Percentiles rank a stretch among this genome's conserved stretches.
Evolutionary conservation across 345 rosid species (phyloP).

Genomic region (Sisymbrium irio): DNA sequence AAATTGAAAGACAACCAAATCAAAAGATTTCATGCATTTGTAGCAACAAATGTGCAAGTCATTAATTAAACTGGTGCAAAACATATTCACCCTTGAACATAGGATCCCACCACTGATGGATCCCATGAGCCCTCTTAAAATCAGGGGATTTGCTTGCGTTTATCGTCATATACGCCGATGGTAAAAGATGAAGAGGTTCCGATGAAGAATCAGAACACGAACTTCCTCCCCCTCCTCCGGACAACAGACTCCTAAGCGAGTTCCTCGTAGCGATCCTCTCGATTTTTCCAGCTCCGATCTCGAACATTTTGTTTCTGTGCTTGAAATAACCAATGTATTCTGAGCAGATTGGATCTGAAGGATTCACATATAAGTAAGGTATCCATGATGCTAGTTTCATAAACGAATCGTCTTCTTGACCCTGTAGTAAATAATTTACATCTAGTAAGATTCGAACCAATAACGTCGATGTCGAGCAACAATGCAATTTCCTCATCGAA

Average conservation of each 20-base stretch:
- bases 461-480: not conserved
- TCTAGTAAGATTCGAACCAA: not conserved
- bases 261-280: slow-evolving; percentile 50
- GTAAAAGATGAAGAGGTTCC: slow-evolving; percentile 57
- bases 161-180: slow-evolving; percentile 51
- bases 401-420: slow-evolving; percentile 35
- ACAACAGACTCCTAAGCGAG: slow-evolving; percentile 44
- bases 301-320: slow-evolving; percentile 64
- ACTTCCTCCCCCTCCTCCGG: slow-evolving; percentile 29
- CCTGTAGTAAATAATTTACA: not conserved
- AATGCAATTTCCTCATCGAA: not conserved
- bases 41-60: not conserved
- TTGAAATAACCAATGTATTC: slow-evolving; percentile 65
- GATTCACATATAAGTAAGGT: slow-evolving; percentile 55
- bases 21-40: not conserved
- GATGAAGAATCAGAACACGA: slow-evolving; percentile 12
- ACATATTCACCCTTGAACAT: slow-evolving; percentile 37
- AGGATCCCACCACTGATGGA: slow-evolving; percentile 79
- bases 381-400: slow-evolving; percentile 46
- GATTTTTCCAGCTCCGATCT: slow-evolving; percentile 48
- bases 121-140: slow-evolving; percentile 62
- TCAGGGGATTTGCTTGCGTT: slow-evolving; percentile 38
- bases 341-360: slow-evolving; percentile 49
- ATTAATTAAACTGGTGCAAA: slow-evolving; percentile 27
- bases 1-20: not conserved